Evolutionary conservation across 805 yeast species (phyloP).

Genomic region (Zygosaccharomyces siamensis): DNA sequence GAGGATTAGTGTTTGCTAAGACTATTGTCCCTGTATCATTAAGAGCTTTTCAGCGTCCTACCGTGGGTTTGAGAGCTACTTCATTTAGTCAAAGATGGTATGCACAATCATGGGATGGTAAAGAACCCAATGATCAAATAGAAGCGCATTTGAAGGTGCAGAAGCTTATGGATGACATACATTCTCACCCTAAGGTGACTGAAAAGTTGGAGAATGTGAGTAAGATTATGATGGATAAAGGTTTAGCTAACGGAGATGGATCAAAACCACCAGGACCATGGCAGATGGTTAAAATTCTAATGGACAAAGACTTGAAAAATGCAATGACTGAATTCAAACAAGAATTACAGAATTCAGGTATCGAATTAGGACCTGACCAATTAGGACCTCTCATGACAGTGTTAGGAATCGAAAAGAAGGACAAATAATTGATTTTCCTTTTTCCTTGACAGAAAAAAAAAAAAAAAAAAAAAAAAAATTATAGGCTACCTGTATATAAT

Average conservation of each 20-base stretch:
- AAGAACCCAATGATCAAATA: conserved; percentile 20
- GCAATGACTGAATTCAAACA: conserved; percentile 25
- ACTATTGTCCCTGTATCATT: not conserved
- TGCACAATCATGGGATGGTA: conserved; percentile 30
- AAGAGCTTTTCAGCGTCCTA: not conserved
- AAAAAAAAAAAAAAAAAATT: not conserved
- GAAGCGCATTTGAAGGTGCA: conserved; percentile 29
- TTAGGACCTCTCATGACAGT: conserved; percentile 29
- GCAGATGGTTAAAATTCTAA: conserved; percentile 28
- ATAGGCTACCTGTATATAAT: conserved; percentile 11
- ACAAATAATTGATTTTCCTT: not conserved
- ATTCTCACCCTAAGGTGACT: conserved; percentile 21
- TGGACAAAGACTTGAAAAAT: conserved; percentile 25
- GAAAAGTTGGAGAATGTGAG: conserved; percentile 20
- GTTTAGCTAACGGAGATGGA: conserved; percentile 17
- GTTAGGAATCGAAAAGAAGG: conserved; percentile 25
- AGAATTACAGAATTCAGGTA: conserved; percentile 28
- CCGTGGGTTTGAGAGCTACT: conserved; percentile 1
- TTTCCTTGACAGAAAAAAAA: no score
- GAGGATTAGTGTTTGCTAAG: not conserved
- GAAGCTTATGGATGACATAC: conserved; percentile 23
- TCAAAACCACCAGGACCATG: conserved; percentile 20
- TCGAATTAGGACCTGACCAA: conserved; percentile 28
- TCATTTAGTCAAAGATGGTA: conserved; percentile 11
- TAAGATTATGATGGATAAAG: conserved; percentile 22